These are phyloP conservation scores for Psilocybe cyanescens DNA, from an alignment of 768 basidiomycete genomes.

Conservation along the genomic window DNA sequence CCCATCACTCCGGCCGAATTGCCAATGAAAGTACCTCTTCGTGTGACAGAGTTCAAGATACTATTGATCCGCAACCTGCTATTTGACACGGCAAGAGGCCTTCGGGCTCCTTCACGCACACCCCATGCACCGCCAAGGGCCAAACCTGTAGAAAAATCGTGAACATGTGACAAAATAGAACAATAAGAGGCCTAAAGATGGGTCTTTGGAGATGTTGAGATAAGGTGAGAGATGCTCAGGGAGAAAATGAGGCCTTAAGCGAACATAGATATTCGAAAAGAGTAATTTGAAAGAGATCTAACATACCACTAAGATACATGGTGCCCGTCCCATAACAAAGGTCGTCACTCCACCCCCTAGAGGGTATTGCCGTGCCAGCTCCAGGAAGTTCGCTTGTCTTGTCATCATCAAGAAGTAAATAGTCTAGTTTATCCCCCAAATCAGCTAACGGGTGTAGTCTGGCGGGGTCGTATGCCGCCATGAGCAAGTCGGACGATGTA, in stretches of 20 bases:
- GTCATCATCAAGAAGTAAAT: conserved; percentile 94
- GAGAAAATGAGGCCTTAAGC: conserved; percentile 54
- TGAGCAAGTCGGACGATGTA: conserved; percentile 86
- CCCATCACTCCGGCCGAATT: conserved; percentile 98
- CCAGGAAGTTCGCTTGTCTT: conserved; percentile 92
- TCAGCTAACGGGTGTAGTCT: conserved; percentile 94
- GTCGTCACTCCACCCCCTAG: conserved; percentile 98
- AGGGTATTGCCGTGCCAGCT: conserved; percentile 87
- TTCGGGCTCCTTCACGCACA: conserved; percentile 87
- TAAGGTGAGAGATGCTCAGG: conserved; percentile 68
- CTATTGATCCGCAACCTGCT: conserved; percentile 93
- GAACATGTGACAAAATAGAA: conserved; percentile 81
- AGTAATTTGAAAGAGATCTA: conserved; percentile 66
- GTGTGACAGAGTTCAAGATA: conserved; percentile 93
- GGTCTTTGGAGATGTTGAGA: conserved; percentile 57
- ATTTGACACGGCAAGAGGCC: conserved; percentile 87
- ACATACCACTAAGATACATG: conserved; percentile 96
- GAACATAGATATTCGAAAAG: conserved; percentile 50
- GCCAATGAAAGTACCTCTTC: conserved; percentile 96
- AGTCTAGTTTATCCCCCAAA: conserved; percentile 92
- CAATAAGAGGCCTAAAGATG: conserved; percentile 78
- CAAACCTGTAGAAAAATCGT: conserved; percentile 77
- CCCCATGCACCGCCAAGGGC: conserved; percentile 96
- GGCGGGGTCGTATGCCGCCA: conserved; percentile 87
- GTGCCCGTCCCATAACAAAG: conserved; percentile 99